These are phyloP conservation scores for Sporothrix brunneoviolacea DNA, from an alignment of 2,329 filamentous ascomycete genomes.

Conservation along the genomic window DNA sequence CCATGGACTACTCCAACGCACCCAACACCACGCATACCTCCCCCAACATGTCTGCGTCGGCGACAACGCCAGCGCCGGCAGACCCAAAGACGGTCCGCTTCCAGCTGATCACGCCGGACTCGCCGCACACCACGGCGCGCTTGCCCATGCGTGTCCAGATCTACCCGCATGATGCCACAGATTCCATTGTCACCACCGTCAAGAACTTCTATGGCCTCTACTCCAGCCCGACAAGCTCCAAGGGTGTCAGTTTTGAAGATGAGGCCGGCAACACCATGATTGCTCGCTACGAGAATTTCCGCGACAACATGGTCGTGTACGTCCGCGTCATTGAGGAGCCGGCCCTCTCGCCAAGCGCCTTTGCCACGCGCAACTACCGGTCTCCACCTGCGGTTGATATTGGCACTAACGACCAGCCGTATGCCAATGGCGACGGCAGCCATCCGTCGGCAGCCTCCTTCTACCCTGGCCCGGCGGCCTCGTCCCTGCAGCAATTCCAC, in stretches of 20 bases:
- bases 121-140: conserved; percentile 63
- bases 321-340: conserved; percentile 72
- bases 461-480: conserved; percentile 38
- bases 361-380: conserved; percentile 22
- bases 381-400: conserved; percentile 10
- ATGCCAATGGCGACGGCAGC: conserved; percentile 30
- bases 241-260: conserved; percentile 93
- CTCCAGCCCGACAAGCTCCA: conserved; percentile 60
- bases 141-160: conserved; percentile 86
- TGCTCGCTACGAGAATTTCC: conserved; percentile 92
- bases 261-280: conserved; percentile 84
- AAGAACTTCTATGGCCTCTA: conserved; percentile 99
- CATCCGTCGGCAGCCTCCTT: conserved; percentile 35
- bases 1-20: conserved; percentile 18
- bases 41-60: conserved; percentile 13
- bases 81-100: conserved; percentile 71
- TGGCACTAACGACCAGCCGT: conserved; percentile 25
- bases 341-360: conserved; percentile 36
- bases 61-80: conserved; percentile 29
- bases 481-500: conserved; percentile 25
- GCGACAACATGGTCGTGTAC: conserved; percentile 86
- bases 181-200: conserved; percentile 95
- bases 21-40: conserved; percentile 4
- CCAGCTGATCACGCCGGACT: conserved; percentile 63
- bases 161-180: conserved; percentile 90